Evolutionary conservation across 345 rosid species (phyloP).

Genomic region (Firmiana major): DNA sequence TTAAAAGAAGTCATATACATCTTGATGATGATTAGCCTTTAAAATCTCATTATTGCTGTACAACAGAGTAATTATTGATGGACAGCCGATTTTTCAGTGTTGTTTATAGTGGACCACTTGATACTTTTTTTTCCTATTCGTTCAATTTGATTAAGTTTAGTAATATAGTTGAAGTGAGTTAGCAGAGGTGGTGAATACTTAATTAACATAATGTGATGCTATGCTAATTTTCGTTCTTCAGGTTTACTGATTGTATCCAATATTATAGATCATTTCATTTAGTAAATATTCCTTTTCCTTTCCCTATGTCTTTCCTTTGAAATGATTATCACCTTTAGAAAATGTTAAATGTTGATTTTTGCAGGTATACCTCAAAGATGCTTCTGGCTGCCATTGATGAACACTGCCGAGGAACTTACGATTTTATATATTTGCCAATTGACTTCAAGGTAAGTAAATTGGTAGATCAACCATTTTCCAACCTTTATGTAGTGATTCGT

Average conservation of each 20-base stretch:
- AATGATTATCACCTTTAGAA: not conserved
- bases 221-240: not conserved
- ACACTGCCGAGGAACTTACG: slow-evolving; percentile 64
- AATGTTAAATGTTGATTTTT: slow-evolving; percentile 9
- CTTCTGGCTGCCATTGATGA: slow-evolving; percentile 75
- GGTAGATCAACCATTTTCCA: slow-evolving; percentile 1
- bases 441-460: slow-evolving; percentile 61
- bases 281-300: not conserved
- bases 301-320: not conserved
- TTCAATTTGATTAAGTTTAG: not conserved
- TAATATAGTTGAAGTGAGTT: not conserved
- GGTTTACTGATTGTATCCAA: not conserved
- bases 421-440: slow-evolving; percentile 73
- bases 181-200: not conserved
- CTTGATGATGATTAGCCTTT: not conserved
- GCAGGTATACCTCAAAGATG: slow-evolving; percentile 79
- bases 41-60: not conserved
- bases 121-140: not conserved
- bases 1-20: not conserved
- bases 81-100: not conserved
- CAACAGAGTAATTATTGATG: not conserved
- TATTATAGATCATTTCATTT: not conserved
- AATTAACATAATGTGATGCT: not conserved
- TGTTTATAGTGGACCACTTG: not conserved
- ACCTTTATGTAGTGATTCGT: not conserved